Percentiles rank a stretch among this genome's conserved stretches.
These are phyloP conservation scores for Hypoxylon rickii DNA, from an alignment of 495 filamentous ascomycete genomes.

Conservation along the genomic window DNA sequence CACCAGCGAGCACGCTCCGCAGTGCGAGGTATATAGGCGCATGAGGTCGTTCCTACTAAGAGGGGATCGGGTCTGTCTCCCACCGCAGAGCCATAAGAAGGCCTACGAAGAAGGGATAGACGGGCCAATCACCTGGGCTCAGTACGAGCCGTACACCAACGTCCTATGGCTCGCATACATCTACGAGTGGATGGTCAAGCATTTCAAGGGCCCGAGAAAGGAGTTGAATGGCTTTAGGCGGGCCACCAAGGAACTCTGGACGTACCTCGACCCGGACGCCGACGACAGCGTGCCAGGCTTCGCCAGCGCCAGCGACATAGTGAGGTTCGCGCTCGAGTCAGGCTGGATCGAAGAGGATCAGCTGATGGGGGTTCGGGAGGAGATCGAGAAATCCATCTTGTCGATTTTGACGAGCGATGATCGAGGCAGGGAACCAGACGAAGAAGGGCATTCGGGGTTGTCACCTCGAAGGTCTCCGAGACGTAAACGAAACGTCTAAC, in stretches of 20 bases:
- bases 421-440: background rate
- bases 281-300: conserved; percentile 43
- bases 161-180: conserved; percentile 59
- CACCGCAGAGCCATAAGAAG: conserved; percentile 40
- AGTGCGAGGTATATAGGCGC: conserved; percentile 54
- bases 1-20: conserved; percentile 51
- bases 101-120: conserved; percentile 41
- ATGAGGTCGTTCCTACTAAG: conserved; percentile 56
- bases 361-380: conserved; percentile 42
- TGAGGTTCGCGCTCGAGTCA: conserved; percentile 48
- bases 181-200: conserved; percentile 45
- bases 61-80: conserved; percentile 39
- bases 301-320: conserved; percentile 47
- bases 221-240: conserved; percentile 43
- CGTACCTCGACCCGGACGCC: conserved; percentile 48
- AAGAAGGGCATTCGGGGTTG: background rate
- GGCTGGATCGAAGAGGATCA: conserved; percentile 53
- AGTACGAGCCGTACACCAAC: conserved; percentile 55
- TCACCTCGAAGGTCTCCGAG: conserved; percentile 10
- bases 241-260: conserved; percentile 48
- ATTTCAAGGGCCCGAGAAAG: conserved; percentile 42
- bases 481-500: background rate
- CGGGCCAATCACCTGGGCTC: conserved; percentile 46
- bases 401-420: conserved; percentile 32
- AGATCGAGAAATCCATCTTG: conserved; percentile 38